Conservation (phyloP, 176 grass and related monocot genomes). For the Aegilops bicornis region DNA sequence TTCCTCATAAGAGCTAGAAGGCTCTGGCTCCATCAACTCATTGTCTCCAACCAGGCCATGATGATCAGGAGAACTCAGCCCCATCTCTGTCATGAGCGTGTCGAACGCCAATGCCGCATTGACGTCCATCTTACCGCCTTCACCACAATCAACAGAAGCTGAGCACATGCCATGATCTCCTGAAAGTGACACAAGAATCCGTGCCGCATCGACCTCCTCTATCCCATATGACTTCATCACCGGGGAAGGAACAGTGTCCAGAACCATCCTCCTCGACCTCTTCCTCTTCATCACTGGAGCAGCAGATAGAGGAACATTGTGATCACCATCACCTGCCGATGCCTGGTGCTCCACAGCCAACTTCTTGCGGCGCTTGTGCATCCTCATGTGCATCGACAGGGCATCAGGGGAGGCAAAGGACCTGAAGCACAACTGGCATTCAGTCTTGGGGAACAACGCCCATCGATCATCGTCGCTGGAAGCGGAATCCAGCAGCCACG, state of each 20-base stretch:
- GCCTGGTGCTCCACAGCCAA: not conserved
- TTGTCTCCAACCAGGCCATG: not conserved
- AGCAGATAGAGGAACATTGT: not conserved
- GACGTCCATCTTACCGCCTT: not conserved
- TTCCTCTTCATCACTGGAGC: not conserved
- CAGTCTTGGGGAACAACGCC: slow-evolving; percentile 18
- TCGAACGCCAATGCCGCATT: not conserved
- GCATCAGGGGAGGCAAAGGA: slow-evolving; percentile 6
- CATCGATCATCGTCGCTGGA: slow-evolving; percentile 28
- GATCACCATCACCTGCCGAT: not conserved
- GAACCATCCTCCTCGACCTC: not conserved
- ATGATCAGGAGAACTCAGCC: not conserved
- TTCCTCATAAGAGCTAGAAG: slow-evolving; percentile 15
- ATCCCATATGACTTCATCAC: slow-evolving; percentile 20
- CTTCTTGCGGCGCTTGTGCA: not conserved
- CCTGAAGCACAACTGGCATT: slow-evolving; percentile 44
- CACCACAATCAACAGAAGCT: not conserved
- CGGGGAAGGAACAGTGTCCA: not conserved
- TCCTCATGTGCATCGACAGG: slow-evolving; percentile 31
- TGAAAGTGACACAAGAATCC: slow-evolving; percentile 46
- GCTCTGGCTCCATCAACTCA: slow-evolving; percentile 27
- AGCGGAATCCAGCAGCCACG: slow-evolving; percentile 1
- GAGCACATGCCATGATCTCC: slow-evolving; percentile 22
- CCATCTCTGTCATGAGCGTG: not conserved
- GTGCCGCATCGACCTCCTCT: slow-evolving; percentile 29